Percentiles rank a stretch among this genome's conserved stretches.
Conservation (phyloP, 164 flowering plant species). For the Magnolia kwangsiensis region DNA sequence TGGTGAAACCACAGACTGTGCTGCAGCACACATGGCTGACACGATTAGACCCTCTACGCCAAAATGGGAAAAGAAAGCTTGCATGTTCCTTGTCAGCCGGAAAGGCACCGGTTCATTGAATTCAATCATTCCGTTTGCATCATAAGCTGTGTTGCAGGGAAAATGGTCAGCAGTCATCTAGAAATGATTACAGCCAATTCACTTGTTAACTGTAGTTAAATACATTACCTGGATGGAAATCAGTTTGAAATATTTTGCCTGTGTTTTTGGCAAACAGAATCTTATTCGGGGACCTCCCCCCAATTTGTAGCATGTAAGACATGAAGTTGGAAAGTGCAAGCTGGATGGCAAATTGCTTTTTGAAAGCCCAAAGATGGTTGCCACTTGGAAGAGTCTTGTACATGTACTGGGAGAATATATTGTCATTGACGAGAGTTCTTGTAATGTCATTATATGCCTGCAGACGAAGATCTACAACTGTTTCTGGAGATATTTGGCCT, state of each 20-base stretch:
- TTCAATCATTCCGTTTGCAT: conserved; percentile 93
- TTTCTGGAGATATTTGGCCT: conserved; percentile 86
- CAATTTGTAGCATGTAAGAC: conserved; percentile 95
- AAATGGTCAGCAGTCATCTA: background rate
- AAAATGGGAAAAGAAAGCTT: conserved; percentile 89
- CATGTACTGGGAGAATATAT: conserved; percentile 94
- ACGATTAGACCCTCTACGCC: conserved; percentile 97
- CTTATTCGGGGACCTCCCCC: conserved; percentile 98
- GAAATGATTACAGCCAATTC: background rate
- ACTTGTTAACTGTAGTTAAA: background rate
- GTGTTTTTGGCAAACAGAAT: conserved; percentile 95
- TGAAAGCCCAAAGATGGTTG: conserved; percentile 96
- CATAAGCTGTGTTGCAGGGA: conserved; percentile 49
- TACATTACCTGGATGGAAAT: conserved; percentile 72
- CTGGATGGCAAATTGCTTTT: conserved; percentile 96
- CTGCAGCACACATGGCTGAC: conserved; percentile 93
- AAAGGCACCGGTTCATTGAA: conserved; percentile 96
- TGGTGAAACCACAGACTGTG: conserved; percentile 91
- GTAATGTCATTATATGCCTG: conserved; percentile 89
- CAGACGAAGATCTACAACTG: conserved; percentile 88
- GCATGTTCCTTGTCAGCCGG: conserved; percentile 93
- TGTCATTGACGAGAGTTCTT: conserved; percentile 62
- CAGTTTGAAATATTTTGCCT: conserved; percentile 94
- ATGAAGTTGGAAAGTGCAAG: conserved; percentile 83
- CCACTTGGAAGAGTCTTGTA: conserved; percentile 84